Percentiles rank a stretch among this genome's conserved stretches.
Evolutionary conservation across 2,329 filamentous ascomycete genomes (phyloP).

Genomic region (Xylaria sp.): DNA sequence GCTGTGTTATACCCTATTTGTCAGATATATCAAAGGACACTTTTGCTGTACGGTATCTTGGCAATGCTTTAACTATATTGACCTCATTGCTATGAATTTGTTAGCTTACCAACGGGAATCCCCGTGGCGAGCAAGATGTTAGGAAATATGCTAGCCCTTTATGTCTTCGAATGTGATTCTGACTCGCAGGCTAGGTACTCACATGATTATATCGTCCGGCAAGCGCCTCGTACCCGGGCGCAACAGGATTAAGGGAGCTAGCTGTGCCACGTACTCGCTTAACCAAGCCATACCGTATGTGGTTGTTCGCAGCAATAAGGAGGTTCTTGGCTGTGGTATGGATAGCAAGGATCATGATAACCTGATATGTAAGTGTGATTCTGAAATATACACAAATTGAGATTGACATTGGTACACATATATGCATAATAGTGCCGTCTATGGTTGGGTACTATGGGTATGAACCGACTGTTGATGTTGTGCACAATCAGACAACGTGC

Average conservation of each 20-base stretch:
- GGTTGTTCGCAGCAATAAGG: background rate
- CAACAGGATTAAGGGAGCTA: conserved; percentile 7
- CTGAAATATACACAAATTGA: background rate
- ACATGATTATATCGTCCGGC: background rate
- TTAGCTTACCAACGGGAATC: background rate
- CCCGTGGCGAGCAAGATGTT: background rate
- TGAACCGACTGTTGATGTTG: background rate
- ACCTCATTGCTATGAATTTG: background rate
- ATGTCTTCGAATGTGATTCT: background rate
- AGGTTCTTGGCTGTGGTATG: conserved; percentile 5
- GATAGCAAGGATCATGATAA: background rate
- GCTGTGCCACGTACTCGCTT: conserved; percentile 22
- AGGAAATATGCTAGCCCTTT: background rate
- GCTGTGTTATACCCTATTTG: background rate
- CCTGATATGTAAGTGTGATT: background rate
- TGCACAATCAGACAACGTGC: background rate
- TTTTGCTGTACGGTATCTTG: background rate
- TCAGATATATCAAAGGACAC: background rate
- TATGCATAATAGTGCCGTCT: background rate
- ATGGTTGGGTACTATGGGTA: background rate
- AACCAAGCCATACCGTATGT: conserved; percentile 3
- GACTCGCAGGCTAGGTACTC: background rate
- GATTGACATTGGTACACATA: background rate
- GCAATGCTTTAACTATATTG: background rate
- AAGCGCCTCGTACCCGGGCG: conserved; percentile 6